Evolutionary conservation across 106 monocot species (phyloP).

Genomic region (Acorus gramineus): DNA sequence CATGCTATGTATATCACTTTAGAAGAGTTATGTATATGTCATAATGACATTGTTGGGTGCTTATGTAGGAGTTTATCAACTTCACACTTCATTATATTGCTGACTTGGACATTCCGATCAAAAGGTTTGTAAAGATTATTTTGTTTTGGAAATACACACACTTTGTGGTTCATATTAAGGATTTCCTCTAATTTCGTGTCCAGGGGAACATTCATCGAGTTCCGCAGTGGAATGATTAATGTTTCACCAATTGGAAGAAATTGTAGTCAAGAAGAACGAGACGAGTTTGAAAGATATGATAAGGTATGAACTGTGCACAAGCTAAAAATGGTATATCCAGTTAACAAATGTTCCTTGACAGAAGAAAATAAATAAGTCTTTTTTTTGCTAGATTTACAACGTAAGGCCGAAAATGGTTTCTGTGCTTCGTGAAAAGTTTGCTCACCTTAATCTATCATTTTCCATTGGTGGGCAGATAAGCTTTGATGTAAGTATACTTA

Average conservation of each 20-base stretch:
- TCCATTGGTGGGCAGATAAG: conserved; percentile 98
- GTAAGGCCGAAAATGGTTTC: conserved; percentile 83
- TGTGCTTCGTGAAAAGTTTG: conserved; percentile 75
- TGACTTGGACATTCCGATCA: conserved; percentile 89
- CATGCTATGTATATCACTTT: neutral
- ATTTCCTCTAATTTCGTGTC: conserved; percentile 2
- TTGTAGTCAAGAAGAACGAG: conserved; percentile 94
- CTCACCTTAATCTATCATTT: conserved; percentile 75
- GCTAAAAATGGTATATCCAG: neutral
- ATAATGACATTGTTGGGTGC: conserved; percentile 1
- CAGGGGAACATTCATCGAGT: conserved; percentile 99
- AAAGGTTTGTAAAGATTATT: conserved; percentile 39
- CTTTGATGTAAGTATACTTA: conserved; percentile 67
- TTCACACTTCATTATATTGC: conserved; percentile 97
- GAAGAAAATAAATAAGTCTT: neutral
- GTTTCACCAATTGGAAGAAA: conserved; percentile 95
- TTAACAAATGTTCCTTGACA: neutral
- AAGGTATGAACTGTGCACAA: conserved; percentile 39
- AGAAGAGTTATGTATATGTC: neutral
- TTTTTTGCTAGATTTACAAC: conserved; percentile 53
- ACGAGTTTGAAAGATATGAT: conserved; percentile 92
- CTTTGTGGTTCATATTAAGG: neutral
- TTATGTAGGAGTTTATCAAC: conserved; percentile 79
- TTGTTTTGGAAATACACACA: neutral
- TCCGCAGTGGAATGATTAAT: conserved; percentile 95